Base-by-base conservation (phyloP, 306 rosid species). In the Alnus glutinosa region DNA sequence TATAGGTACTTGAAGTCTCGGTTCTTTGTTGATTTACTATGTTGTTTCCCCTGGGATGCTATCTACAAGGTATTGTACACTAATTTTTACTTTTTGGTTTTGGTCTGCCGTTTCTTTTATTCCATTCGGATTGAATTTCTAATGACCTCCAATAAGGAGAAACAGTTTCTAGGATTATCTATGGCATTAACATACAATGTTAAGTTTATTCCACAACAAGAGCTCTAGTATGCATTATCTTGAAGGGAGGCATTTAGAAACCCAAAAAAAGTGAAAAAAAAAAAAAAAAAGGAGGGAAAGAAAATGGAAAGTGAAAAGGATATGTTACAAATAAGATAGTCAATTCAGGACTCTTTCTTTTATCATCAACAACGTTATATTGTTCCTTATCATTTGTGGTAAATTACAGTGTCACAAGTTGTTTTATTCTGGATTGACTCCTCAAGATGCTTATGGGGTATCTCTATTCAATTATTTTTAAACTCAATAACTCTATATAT, bases 11-110 rank as follows among this genome's bases (percentile, higher is more conserved):
- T 90, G 66, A 89, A 80, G 80, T 90, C 92, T 72, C 88, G 91
- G 9, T 90, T 90, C 80, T 4, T 47, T 57, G 74, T 89, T 23
- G 95, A 90, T 76, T 59, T 87, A 1, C 86, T 90, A 0, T 64
- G 88, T 13, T 90, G 92, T 50, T 36, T 90, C 1, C 95, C 95
- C 23, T 90, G 92, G 95, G 95, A 90, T 81, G 87, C 87, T 55
- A 87, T 90, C 51, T 90, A 74, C 88, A 90, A 89, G 86, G 91
- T 85, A 74, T 11, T 2, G 9, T 3, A 23, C 7, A 4, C 2
- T 55, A 18, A 19, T 36, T 30, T 73, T 2, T 9, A 30, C 32
- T 8, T 10, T 28, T 3, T 2, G 28, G 28, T 9, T 7, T 2
- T n/a, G n/a, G 30, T 55, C 2, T 55, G n/a, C 9, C 7, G 32